These are phyloP conservation scores for Alternaria rosae DNA, from an alignment of 2,329 filamentous ascomycete genomes.

Conservation along the genomic window DNA sequence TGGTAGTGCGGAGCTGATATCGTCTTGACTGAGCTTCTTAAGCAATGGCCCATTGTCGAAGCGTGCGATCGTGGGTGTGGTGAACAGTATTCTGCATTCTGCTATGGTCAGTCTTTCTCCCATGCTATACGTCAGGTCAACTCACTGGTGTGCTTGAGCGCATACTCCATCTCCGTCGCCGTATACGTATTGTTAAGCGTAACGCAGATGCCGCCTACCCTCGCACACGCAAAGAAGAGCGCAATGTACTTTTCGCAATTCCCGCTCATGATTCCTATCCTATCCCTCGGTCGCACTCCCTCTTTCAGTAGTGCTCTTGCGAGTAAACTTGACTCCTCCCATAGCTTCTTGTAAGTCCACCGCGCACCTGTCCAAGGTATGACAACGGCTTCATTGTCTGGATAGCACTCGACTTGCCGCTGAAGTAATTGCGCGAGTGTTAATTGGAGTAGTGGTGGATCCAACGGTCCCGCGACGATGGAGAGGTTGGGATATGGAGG, in stretches of 20 bases:
- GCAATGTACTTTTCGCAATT: constrained; percentile 67
- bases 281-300: constrained; percentile 72
- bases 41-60: constrained; percentile 70
- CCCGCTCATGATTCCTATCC: constrained; percentile 76
- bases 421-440: constrained; percentile 77
- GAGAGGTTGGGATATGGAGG: constrained; percentile 57
- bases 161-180: constrained; percentile 73
- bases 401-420: constrained; percentile 71
- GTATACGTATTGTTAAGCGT: constrained; percentile 87
- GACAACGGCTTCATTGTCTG: constrained; percentile 71
- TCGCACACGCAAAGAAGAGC: constrained; percentile 74
- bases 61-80: constrained; percentile 71
- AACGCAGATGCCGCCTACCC: constrained; percentile 63
- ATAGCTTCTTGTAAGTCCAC: constrained; percentile 66
- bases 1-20: constrained; percentile 28
- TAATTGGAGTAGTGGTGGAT: constrained; percentile 73
- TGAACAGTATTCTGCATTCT: constrained; percentile 78
- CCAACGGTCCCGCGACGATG: constrained; percentile 71
- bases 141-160: constrained; percentile 72
- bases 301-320: constrained; percentile 64
- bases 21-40: constrained; percentile 31
- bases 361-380: constrained; percentile 78
- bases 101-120: constrained; percentile 2
- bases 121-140: background rate
- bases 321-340: constrained; percentile 49